Conservation (phyloP, 2,329 filamentous ascomycete species). For the Trematosphaeria pertusa region DNA sequence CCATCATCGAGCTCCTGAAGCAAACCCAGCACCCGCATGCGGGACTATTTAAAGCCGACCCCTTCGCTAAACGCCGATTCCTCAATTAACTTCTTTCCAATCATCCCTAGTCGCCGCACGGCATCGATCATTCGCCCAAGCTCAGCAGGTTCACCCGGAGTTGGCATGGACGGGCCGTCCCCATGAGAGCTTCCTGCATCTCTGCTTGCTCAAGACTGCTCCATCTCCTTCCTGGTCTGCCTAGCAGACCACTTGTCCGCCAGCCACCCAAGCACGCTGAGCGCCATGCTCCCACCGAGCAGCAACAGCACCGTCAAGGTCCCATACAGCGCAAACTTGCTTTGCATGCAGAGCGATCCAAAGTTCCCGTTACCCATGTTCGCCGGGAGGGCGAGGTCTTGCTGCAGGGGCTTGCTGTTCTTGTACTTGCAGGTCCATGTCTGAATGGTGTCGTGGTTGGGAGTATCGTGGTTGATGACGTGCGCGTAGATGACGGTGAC, state of each 20-base stretch:
- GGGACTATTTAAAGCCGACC: too few species aligned
- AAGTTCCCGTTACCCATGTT: conserved; percentile 48
- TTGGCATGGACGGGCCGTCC: too few species aligned
- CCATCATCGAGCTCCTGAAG: too few species aligned
- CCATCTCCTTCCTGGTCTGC: conserved; percentile 41
- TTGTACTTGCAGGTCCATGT: conserved; percentile 51
- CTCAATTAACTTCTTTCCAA: too few species aligned
- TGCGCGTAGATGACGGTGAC: conserved; percentile 50
- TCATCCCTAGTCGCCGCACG: too few species aligned
- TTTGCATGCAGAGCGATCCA: conserved; percentile 49
- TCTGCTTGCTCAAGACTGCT: conserved; percentile 18
- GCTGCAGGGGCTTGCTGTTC: conserved; percentile 28
- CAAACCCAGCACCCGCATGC: too few species aligned
- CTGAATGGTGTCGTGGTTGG: conserved; percentile 47
- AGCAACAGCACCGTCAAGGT: conserved; percentile 51
- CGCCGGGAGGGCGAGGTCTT: conserved; percentile 30
- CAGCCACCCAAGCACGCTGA: conserved; percentile 45
- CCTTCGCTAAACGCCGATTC: too few species aligned
- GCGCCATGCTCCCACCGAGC: conserved; percentile 39
- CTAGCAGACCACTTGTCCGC: conserved; percentile 47
- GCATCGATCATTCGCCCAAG: too few species aligned
- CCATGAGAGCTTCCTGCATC: too few species aligned
- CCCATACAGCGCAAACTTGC: conserved; percentile 54
- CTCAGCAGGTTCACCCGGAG: too few species aligned
- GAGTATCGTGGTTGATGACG: conserved; percentile 43